Evolutionary conservation across 805 yeast genomes (phyloP).

Genomic region (Torulaspora delbrueckii): DNA sequence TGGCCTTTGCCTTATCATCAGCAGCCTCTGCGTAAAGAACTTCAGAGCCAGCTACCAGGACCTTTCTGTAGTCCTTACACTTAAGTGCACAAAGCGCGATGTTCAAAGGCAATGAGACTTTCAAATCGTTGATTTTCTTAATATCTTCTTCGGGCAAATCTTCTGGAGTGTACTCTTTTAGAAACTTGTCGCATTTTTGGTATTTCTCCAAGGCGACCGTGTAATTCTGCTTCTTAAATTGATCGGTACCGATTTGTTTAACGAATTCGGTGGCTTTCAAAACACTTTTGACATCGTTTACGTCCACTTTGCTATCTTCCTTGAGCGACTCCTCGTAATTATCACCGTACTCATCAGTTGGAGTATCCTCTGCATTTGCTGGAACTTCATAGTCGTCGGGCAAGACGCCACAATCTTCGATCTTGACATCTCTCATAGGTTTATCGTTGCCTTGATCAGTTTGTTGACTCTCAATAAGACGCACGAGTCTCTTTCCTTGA

Average conservation of each 20-base stretch:
- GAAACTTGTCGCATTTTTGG: slow-evolving; percentile 62
- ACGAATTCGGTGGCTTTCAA: slow-evolving; percentile 58
- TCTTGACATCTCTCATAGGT: slow-evolving; percentile 66
- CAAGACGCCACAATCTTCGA: slow-evolving; percentile 74
- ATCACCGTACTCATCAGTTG: slow-evolving; percentile 82
- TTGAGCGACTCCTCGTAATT: slow-evolving; percentile 67
- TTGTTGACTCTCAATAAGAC: slow-evolving; percentile 66
- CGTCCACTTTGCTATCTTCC: slow-evolving; percentile 65
- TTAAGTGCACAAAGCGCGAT: slow-evolving; percentile 71
- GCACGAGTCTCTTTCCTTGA: slow-evolving; percentile 73
- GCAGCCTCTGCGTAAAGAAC: slow-evolving; percentile 58
- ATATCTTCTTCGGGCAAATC: slow-evolving; percentile 49
- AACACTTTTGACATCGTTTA: slow-evolving; percentile 58
- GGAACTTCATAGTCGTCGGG: slow-evolving; percentile 53
- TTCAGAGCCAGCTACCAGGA: slow-evolving; percentile 55
- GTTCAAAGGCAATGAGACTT: slow-evolving; percentile 63
- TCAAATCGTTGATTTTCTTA: slow-evolving; percentile 46
- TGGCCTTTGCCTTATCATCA: slow-evolving; percentile 67
- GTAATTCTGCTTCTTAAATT: slow-evolving; percentile 61
- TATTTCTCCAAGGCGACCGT: slow-evolving; percentile 62
- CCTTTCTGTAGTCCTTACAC: slow-evolving; percentile 48
- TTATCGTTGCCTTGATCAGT: slow-evolving; percentile 60
- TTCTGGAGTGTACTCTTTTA: slow-evolving; percentile 64
- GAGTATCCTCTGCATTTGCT: slow-evolving; percentile 39
- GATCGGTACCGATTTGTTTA: slow-evolving; percentile 73